A percentile compares a stretch with the other conserved stretches of the same genome.
Conservation (phyloP, 106 monocot genomes). For the Cymbidium sinense region DNA sequence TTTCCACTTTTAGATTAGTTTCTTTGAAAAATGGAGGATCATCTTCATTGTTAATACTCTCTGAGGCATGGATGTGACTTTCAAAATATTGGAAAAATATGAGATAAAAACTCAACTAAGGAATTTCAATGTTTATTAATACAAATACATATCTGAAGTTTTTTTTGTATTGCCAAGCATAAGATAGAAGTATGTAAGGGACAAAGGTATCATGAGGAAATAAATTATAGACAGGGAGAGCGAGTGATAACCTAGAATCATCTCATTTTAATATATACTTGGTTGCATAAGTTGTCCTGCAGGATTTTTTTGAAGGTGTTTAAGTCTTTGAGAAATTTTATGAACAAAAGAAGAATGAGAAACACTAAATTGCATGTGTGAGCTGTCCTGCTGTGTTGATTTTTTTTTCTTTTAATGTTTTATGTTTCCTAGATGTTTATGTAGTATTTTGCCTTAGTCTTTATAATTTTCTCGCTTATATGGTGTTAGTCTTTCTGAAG, state of each 20-base stretch:
- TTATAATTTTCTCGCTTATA: not conserved
- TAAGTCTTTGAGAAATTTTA: not conserved
- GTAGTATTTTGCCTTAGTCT: not conserved
- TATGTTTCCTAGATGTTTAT: not conserved
- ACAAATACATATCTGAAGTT: too few species aligned
- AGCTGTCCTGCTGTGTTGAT: not conserved
- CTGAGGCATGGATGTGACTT: not conserved
- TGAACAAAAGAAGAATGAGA: not conserved
- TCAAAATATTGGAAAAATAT: not conserved
- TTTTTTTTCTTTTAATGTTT: too few species aligned
- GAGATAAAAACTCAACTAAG: not conserved
- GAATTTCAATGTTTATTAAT: not conserved
- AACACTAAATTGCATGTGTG: not conserved
- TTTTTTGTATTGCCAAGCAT: not conserved
- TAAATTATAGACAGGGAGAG: not conserved
- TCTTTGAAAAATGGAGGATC: not conserved
- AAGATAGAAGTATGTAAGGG: not conserved
- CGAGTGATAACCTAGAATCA: not conserved
- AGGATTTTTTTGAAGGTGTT: not conserved
- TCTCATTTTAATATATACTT: not conserved
- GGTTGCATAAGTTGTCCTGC: not conserved
- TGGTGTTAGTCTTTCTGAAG: slow-evolving; percentile 1
- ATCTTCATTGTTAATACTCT: not conserved
- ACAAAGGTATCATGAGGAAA: not conserved
- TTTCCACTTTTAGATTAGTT: not conserved